A percentile compares a stretch with the other conserved stretches of the same genome.
Conservation (phyloP, 495 filamentous ascomycete species). For the Daldinia bambusicola region DNA sequence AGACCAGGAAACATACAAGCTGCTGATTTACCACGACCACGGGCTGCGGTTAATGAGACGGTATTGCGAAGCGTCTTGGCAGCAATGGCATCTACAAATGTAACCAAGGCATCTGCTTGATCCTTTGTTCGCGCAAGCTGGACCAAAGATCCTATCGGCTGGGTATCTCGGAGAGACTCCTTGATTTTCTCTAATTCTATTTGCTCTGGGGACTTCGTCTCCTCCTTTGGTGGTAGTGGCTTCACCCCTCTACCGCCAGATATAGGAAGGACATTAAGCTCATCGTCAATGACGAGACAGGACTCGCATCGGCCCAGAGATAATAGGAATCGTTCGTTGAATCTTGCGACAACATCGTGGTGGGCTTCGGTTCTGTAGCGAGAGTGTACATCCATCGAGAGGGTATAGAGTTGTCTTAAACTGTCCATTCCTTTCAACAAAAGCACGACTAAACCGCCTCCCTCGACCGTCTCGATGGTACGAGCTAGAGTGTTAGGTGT, state of each 20-base stretch:
- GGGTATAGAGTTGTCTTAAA: conserved; percentile 94
- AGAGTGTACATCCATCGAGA: conserved; percentile 98
- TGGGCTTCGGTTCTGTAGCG: conserved; percentile 97
- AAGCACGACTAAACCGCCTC: conserved; percentile 89
- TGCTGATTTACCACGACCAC: conserved; percentile 97
- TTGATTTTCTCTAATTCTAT: conserved; percentile 88
- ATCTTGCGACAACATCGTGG: conserved; percentile 92
- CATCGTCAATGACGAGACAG: conserved; percentile 96
- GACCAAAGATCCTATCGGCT: conserved; percentile 85
- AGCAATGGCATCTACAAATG: conserved; percentile 94
- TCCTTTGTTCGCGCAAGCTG: conserved; percentile 89
- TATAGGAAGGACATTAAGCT: conserved; percentile 96
- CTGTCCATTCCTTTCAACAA: conserved; percentile 96
- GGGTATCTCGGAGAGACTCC: conserved; percentile 82
- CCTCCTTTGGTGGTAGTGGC: conserved; percentile 79
- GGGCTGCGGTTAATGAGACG: conserved; percentile 90
- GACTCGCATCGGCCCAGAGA: conserved; percentile 93
- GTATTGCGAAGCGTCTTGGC: conserved; percentile 96
- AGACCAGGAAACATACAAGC: conserved; percentile 55
- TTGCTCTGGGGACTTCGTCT: conserved; percentile 70
- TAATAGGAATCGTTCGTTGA: conserved; percentile 97
- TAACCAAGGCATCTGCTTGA: conserved; percentile 93
- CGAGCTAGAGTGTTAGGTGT: conserved; percentile 95
- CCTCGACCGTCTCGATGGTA: conserved; percentile 97
- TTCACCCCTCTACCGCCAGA: conserved; percentile 95